Conservation (phyloP, 257 asterid species). For the Lycium ferocissimum region DNA sequence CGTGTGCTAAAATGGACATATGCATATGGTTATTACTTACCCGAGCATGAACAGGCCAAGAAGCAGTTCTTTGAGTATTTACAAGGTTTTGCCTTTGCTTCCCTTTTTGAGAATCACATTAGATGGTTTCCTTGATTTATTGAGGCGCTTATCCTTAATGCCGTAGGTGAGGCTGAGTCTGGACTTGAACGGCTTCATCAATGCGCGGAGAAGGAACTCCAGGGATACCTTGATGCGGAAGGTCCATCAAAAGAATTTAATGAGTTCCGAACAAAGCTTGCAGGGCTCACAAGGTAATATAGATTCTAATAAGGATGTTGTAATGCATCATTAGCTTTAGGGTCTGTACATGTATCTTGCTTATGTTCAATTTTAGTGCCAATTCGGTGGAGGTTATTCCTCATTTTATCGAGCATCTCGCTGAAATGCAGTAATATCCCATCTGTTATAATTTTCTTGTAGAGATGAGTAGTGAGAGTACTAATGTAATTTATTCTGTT, state of each 20-base stretch:
- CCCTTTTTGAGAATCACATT: constrained; percentile 24
- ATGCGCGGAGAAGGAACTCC: constrained; percentile 94
- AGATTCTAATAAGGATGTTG: not conserved
- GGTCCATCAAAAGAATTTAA: constrained; percentile 79
- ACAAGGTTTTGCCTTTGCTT: constrained; percentile 61
- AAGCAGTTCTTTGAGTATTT: constrained; percentile 91
- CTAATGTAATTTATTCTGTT: constrained; percentile 26
- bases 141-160: constrained; percentile 35
- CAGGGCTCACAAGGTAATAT: constrained; percentile 89
- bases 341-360: not conserved
- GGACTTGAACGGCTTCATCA: constrained; percentile 98
- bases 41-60: constrained; percentile 78
- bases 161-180: constrained; percentile 91
- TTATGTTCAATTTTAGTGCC: constrained; percentile 1
- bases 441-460: not conserved
- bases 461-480: constrained; percentile 2
- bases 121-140: constrained; percentile 25
- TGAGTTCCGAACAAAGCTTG: constrained; percentile 91
- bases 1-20: constrained; percentile 96
- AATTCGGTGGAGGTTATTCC: constrained; percentile 1
- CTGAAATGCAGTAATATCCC: constrained; percentile 1
- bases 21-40: constrained; percentile 89
- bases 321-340: not conserved
- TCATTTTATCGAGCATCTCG: not conserved
- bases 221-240: constrained; percentile 70